These are phyloP conservation scores for Flammula alnicola DNA, from an alignment of 1,284 basidiomycete species.

Conservation along the genomic window DNA sequence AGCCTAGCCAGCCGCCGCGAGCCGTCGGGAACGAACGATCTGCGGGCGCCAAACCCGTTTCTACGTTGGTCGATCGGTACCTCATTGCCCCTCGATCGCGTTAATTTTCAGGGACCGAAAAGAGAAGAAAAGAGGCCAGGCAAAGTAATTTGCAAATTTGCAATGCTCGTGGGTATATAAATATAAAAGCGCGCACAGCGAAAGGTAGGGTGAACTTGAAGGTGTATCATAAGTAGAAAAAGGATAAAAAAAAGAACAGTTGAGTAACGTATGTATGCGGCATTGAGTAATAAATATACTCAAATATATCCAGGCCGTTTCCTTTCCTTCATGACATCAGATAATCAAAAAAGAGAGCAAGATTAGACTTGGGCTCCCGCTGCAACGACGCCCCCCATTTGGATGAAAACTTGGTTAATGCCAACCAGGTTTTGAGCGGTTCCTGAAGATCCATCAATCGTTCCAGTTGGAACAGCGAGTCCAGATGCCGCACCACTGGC, in stretches of 20 bases:
- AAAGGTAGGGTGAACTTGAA: conserved; percentile 2
- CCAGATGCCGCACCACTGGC: conserved; percentile 23
- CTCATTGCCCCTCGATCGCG: no score
- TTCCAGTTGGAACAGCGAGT: conserved; percentile 27
- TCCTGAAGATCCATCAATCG: conserved; percentile 7
- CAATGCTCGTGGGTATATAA: conserved; percentile 6
- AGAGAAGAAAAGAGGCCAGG: no score
- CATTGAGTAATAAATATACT: conserved; percentile 6
- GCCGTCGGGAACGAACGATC: conserved; percentile 5
- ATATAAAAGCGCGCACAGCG: not conserved
- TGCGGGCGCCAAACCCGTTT: no score
- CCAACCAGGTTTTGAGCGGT: conserved; percentile 23
- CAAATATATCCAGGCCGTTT: conserved; percentile 14
- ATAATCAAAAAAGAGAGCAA: conserved; percentile 6
- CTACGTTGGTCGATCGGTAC: no score
- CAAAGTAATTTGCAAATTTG: no score
- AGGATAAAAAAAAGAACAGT: not conserved
- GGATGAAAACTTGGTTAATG: conserved; percentile 27
- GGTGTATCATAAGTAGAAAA: conserved; percentile 8
- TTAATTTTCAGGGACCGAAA: no score
- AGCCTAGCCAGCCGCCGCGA: conserved; percentile 6
- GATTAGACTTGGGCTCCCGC: conserved; percentile 23
- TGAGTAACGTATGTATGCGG: conserved; percentile 9
- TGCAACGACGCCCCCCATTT: conserved; percentile 26
- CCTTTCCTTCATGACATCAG: not conserved